Conservation (phyloP, 768 basidiomycete genomes). For the Podaxis sp. region DNA sequence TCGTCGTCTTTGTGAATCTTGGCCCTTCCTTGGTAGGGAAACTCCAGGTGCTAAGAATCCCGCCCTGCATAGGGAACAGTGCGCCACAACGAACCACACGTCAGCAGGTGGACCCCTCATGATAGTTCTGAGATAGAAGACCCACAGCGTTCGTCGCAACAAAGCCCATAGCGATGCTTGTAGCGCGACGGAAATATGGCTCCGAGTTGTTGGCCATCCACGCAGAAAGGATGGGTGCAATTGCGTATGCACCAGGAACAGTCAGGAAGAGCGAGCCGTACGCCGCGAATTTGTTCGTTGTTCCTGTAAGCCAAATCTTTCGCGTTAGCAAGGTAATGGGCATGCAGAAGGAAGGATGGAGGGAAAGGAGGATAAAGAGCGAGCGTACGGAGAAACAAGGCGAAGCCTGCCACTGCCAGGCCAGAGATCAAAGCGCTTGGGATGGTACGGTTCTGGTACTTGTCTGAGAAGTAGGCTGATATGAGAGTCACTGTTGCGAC, state of each 20-base stretch:
- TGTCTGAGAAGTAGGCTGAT: slow-evolving; percentile 23
- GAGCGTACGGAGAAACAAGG: slow-evolving; percentile 23
- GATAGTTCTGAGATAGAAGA: not conserved
- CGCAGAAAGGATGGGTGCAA: slow-evolving; percentile 24
- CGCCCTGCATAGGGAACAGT: slow-evolving; percentile 21
- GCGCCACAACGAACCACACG: not conserved
- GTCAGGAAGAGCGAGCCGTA: slow-evolving; percentile 32
- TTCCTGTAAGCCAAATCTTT: slow-evolving; percentile 13
- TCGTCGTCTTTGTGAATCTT: slow-evolving; percentile 30
- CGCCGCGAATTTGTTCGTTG: slow-evolving; percentile 19
- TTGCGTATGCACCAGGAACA: slow-evolving; percentile 29
- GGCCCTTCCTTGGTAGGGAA: slow-evolving; percentile 35
- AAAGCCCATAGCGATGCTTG: slow-evolving; percentile 29
- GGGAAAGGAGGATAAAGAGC: not conserved
- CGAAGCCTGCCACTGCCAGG: slow-evolving; percentile 26
- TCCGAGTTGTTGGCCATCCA: slow-evolving; percentile 37
- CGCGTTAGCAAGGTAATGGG: not conserved
- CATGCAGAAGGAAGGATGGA: not conserved
- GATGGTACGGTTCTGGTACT: slow-evolving; percentile 22
- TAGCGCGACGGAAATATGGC: slow-evolving; percentile 31
- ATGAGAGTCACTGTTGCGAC: slow-evolving; percentile 20
- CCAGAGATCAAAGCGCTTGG: slow-evolving; percentile 19
- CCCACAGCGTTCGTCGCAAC: slow-evolving; percentile 31
- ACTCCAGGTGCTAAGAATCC: slow-evolving; percentile 35
- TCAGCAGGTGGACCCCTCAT: no score